Percentiles rank a stretch among this genome's conserved stretches.
These are phyloP conservation scores for Pseudocercospora crystallina DNA, from an alignment of 2,329 filamentous ascomycete genomes.

Conservation along the genomic window DNA sequence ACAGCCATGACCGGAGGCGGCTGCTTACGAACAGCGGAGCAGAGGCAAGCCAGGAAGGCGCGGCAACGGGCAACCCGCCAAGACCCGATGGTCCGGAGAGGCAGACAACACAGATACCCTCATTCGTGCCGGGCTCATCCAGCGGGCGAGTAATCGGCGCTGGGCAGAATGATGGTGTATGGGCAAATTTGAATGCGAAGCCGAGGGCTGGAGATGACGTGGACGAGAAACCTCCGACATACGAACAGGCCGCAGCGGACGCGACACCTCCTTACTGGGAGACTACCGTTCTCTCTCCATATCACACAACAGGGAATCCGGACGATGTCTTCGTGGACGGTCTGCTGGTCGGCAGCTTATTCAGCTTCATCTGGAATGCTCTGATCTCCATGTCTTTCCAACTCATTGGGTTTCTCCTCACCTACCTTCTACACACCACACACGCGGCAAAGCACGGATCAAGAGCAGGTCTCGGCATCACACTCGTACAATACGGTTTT, in stretches of 20 bases:
- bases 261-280: slow-evolving; percentile 98
- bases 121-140: slow-evolving; percentile 43
- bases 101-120: slow-evolving; percentile 55
- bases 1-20: slow-evolving; percentile 79
- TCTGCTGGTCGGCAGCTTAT: slow-evolving; percentile 84
- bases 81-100: slow-evolving; percentile 44
- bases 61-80: slow-evolving; percentile 12
- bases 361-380: slow-evolving; percentile 86
- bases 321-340: slow-evolving; percentile 98
- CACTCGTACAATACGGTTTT: slow-evolving; percentile 94
- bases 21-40: slow-evolving; percentile 55
- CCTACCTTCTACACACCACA: slow-evolving; percentile 95
- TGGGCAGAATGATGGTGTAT: slow-evolving; percentile 81
- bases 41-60: slow-evolving; percentile 23
- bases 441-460: slow-evolving; percentile 98
- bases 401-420: slow-evolving; percentile 93
- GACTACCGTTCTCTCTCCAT: slow-evolving; percentile 93
- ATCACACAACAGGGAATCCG: slow-evolving; percentile 77
- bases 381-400: slow-evolving; percentile 99
- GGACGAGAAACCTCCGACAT: slow-evolving; percentile 94
- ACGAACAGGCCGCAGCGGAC: slow-evolving; percentile 96
- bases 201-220: slow-evolving; percentile 77
- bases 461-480: slow-evolving; percentile 89
- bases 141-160: slow-evolving; percentile 64
- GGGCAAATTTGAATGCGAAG: slow-evolving; percentile 90